Base-by-base conservation (phyloP, 2,329 filamentous ascomycete species). In the Lanzia echinophila region DNA sequence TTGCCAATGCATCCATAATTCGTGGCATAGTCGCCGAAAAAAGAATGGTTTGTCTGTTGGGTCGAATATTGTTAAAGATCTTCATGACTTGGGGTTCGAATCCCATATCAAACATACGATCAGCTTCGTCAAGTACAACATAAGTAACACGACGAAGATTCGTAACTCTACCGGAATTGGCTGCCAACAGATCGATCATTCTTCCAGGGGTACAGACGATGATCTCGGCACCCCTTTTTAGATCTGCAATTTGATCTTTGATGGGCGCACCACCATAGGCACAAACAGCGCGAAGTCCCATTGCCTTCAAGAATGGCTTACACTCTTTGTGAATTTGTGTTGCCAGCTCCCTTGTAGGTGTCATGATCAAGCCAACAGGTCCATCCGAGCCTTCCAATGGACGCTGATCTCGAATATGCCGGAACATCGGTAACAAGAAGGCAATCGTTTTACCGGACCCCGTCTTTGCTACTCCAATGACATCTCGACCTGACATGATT, bases 101-200 rank as follows among this genome's bases (percentile, higher is more conserved):
- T 13, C 94, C 94, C 94, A 99, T 97, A 69, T 99, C 94, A 68
- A 97, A 96, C 94, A 99, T 97, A 58, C 94, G 87, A 71, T 99
- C 94, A 46, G 94, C 94, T 72, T 99, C 94, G 68, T 99, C 94
- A 38, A 99, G 81, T 11, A 99, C 94, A 22, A 96, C 84, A 68
- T 97, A 99, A 0, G 90, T 94, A 12, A 96, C 89, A 59, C 94
- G 82, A 62, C 81, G 84, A 54, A 99, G 77, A 65, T 95, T 97
- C 12, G 92, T 95, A 10, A 97, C 91, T 58, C 91, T 83, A n/a
- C 92, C 92, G 60, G 88, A 86, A 67, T 97, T 99, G 49, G 91
- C 90, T 39, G 90, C 89, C 32, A 99, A 76, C 17, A 99, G 80
- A 75, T 99, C 94, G 65, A 99, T 96, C 78, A 97, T 87, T 54